phyloP scores from a whole-genome alignment of 192 early-diverging fungal species.

The Rhizophagus sp. region DNA sequence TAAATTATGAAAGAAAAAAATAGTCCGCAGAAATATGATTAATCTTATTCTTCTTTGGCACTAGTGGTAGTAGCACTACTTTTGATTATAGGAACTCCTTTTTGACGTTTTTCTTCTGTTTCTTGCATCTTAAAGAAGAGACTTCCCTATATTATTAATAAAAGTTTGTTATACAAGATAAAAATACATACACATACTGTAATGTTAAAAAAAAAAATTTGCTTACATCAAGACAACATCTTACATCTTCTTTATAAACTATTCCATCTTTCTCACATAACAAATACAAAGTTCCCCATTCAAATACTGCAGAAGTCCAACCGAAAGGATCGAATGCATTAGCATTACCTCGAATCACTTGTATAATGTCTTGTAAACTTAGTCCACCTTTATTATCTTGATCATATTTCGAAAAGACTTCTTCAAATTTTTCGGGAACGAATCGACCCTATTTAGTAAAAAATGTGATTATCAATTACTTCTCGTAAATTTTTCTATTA shows the following conservation, averaged over 20 bases:
- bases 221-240: neutral
- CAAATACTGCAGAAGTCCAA: neutral
- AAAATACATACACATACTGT: too few relatives aligned
- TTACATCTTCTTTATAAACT: neutral
- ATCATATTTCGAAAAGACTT: conserved; percentile 49
- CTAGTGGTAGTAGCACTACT: too few relatives aligned
- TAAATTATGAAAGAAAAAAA: too few relatives aligned
- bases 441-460: conserved; percentile 44
- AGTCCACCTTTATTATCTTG: conserved; percentile 36
- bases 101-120: too few relatives aligned
- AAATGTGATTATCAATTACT: neutral
- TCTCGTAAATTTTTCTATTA: neutral
- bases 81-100: too few relatives aligned
- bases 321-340: conserved; percentile 43
- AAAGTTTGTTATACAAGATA: too few relatives aligned
- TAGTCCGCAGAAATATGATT: too few relatives aligned
- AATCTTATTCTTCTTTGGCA: too few relatives aligned
- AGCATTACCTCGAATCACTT: conserved; percentile 31
- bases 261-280: conserved; percentile 8
- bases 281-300: conserved; percentile 17
- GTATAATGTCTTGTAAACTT: conserved; percentile 30
- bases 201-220: neutral
- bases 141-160: too few relatives aligned
- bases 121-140: too few relatives aligned
- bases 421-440: conserved; percentile 56